Conservation (phyloP, 129 eudicot genomes). For the Flaveria bidentis region DNA sequence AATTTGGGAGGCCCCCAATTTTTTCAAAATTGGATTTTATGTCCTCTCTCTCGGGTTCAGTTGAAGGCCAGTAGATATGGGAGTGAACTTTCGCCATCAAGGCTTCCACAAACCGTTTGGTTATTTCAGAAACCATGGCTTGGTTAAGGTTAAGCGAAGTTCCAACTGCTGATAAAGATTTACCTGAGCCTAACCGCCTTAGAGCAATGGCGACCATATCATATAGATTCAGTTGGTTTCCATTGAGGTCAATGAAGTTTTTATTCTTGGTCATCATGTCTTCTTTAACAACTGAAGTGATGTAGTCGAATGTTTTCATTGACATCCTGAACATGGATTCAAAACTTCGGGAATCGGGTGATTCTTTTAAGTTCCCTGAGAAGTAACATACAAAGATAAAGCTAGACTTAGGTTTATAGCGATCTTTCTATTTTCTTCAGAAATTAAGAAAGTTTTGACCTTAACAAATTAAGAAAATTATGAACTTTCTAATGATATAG, state of each 20-base stretch:
- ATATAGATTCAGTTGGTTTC: slow-evolving; percentile 40
- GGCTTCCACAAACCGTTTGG: slow-evolving; percentile 64
- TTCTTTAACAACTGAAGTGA: slow-evolving; percentile 56
- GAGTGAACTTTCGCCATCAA: slow-evolving; percentile 38
- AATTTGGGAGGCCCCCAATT: slow-evolving; percentile 63
- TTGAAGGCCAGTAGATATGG: slow-evolving; percentile 65
- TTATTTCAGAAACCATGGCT: slow-evolving; percentile 57
- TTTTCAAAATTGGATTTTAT: slow-evolving; percentile 54
- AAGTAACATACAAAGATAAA: slow-evolving; percentile 15
- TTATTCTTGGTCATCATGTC: slow-evolving; percentile 44
- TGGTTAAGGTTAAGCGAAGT: slow-evolving; percentile 48
- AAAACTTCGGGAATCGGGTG: slow-evolving; percentile 41
- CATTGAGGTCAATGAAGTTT: slow-evolving; percentile 42
- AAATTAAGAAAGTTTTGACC: not conserved
- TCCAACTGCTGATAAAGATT: slow-evolving; percentile 47
- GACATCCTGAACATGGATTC: slow-evolving; percentile 69
- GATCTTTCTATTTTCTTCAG: no score
- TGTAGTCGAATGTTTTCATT: slow-evolving; percentile 58
- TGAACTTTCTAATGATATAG: slow-evolving; percentile 10
- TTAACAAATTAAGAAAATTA: not conserved
- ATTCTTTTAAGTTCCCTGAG: slow-evolving; percentile 43
- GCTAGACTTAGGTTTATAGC: not conserved
- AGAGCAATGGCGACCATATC: slow-evolving; percentile 68
- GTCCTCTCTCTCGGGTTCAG: slow-evolving; percentile 39
- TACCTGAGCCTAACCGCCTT: slow-evolving; percentile 67